Base-by-base conservation (phyloP, 306 rosid species). In the Geum urbanum region DNA sequence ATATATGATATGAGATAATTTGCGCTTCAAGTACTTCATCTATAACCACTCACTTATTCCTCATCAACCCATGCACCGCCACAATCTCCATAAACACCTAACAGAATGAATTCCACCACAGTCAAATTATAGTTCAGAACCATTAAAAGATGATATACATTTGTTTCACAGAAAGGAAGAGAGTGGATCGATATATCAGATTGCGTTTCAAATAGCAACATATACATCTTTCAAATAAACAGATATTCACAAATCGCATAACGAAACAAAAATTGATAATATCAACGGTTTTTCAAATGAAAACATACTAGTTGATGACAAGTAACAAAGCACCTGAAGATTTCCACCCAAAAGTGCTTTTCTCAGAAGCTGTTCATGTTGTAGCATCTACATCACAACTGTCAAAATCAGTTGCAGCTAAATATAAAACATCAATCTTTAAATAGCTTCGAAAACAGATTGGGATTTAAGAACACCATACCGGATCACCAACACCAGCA, bases 81-180 rank as follows among this genome's bases (percentile, higher is more conserved):
- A 73, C 84, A 79, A 74, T 88, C 91, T 79, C 97, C 98, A 68
- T 86, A 90, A 3, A 90, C 83, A 72, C 98, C 98, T 92, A 66
- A 66, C 67, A 76, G 60, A 58, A 60, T 39, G 52, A 77, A 53
- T 43, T 27, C 32, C 27, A 27, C 18, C 51, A 59, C 54, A 27
- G 54, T 72, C 82, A 66, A 51, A 32, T 67, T 35, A 32, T 8
- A 8, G 24, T 22, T 7, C 15, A 46, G 5, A 16, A 76, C 61
- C 64, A 32, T 32, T 7, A 12, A 12, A 61, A 59, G 41, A 44
- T 2, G 13, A 20, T 3, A 43, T 40, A 50, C 45, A 69, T 11
- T 62, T 43, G 6, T 22, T 69, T 67, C n/a, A n/a, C n/a, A n/a
- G n/a, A n/a, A n/a, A n/a, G n/a, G n/a, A n/a, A n/a, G n/a, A n/a